Evolutionary conservation across 139 green algal genomes (phyloP).

Genomic region (Micromonas commoda): DNA sequence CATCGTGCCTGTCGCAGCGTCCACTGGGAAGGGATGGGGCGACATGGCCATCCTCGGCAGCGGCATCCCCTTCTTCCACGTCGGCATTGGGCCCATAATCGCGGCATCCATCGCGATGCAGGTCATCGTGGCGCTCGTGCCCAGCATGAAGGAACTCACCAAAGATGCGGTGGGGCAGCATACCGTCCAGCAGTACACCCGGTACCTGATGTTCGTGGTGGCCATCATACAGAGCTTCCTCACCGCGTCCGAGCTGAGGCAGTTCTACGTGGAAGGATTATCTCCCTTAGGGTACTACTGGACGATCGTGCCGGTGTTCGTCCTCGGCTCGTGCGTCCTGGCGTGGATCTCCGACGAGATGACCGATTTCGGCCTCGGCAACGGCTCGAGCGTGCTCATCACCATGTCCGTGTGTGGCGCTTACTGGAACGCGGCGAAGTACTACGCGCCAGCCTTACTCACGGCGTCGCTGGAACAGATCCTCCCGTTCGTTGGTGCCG

Average conservation of each 20-base stretch:
- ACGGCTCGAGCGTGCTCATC: neutral
- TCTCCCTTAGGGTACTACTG: neutral
- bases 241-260: neutral
- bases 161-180: constrained; percentile 13
- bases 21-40: neutral
- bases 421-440: neutral
- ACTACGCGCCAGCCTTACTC: neutral
- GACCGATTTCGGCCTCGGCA: constrained; percentile 6
- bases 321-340: neutral
- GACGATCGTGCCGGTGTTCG: neutral
- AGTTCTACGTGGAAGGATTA: neutral
- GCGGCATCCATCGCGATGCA: neutral
- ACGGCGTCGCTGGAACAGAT: neutral
- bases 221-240: neutral
- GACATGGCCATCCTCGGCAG: no score
- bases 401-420: constrained; percentile 15
- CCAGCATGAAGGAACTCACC: neutral
- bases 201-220: constrained; percentile 8
- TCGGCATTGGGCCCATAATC: constrained; percentile 5
- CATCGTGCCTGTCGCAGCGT: neutral
- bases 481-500: neutral
- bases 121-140: neutral
- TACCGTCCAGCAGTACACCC: neutral
- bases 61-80: constrained; percentile 4
- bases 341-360: constrained; percentile 16